Base-by-base conservation (phyloP, 176 grass and related monocot species). In the Canna indica region DNA sequence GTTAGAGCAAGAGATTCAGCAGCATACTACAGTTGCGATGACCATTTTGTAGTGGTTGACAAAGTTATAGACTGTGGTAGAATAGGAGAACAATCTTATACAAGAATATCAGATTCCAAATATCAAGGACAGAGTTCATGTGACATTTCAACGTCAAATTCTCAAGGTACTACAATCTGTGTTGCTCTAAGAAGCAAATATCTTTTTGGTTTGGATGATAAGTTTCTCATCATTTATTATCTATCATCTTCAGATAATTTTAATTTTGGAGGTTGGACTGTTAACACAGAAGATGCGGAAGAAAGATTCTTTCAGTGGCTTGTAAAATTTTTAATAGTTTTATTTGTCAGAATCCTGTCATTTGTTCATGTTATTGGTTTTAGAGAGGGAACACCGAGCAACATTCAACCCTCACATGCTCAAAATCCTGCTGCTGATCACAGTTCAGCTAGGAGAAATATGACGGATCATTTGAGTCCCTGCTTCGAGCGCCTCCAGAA, bases 401-500 rank as follows among this genome's bases (percentile, higher is more conserved):
- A 59, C 30, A 38, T 56, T 33, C 26, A 42, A 52, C 79, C 41
- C 34, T 70, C 75, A 68, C 14, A 60, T 14, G 15, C 17, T 62
- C 62, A 70, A 62, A 48, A 73, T 34, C 26, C 22, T 50, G 38
- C 70, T 76, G 30, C 47, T 44, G 41, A 47, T 12, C 74, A 80
- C 39, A 75, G 75, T 48, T 73, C 73, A 57, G 30, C 56, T 20
- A 46, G 68, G 27, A 36, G 29, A 68, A 25, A 54, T 7, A 69
- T 65, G 7, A 72, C 80, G 34, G 83, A 71, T 36, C 80, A 78
- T 34, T 80, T 84, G 50, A 47, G 69, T 17, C 70, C 87, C 10
- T 93, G 82, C 42, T 59, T 99, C 65, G 78, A 84, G 62, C 86
- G 95, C 8, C 81, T 99, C 12, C 83, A 90, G 69, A 83, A 48